These are phyloP conservation scores for Ashbya aceris DNA, from an alignment of 1,139 yeast genomes.

Conservation along the genomic window DNA sequence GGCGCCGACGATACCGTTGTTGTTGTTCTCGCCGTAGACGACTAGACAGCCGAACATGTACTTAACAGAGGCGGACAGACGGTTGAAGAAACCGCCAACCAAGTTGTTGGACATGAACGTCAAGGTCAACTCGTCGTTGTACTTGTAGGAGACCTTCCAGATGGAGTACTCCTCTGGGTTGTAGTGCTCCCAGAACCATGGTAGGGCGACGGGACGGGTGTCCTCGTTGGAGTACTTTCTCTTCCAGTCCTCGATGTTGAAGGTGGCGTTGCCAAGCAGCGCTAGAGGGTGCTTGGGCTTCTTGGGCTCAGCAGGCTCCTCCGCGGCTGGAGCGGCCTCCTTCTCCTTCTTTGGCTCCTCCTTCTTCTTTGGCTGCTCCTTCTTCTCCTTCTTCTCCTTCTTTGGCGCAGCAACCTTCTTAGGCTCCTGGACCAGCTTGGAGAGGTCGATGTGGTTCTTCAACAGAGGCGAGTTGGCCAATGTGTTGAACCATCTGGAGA, in stretches of 20 bases:
- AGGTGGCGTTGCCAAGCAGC: slow-evolving; percentile 62
- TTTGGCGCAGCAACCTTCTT: slow-evolving; percentile 64
- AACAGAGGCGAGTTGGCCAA: slow-evolving; percentile 50
- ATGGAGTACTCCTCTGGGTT: slow-evolving; percentile 90
- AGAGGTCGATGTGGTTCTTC: slow-evolving; percentile 37
- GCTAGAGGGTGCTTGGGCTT: slow-evolving; percentile 92
- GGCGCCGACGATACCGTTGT: slow-evolving; percentile 95
- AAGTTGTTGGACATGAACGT: slow-evolving; percentile 98
- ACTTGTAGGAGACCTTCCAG: slow-evolving; percentile 94
- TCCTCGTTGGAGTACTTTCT: slow-evolving; percentile 95
- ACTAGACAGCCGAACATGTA: slow-evolving; percentile 89
- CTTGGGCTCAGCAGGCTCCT: slow-evolving; percentile 35
- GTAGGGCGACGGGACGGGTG: slow-evolving; percentile 87
- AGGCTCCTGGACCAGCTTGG: slow-evolving; percentile 57
- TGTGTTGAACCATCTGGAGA: slow-evolving; percentile 83
- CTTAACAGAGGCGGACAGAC: slow-evolving; percentile 85
- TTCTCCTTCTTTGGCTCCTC: slow-evolving; percentile 14
- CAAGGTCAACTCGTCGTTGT: slow-evolving; percentile 93
- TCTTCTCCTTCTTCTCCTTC: slow-evolving; percentile 56
- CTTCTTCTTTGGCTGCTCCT: slow-evolving; percentile 28
- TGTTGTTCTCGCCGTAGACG: slow-evolving; percentile 97
- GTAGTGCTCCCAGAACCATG: slow-evolving; percentile 98
- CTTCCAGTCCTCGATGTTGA: slow-evolving; percentile 90
- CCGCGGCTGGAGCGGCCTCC: slow-evolving; percentile 32
- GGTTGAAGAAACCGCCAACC: slow-evolving; percentile 97